A percentile compares a stretch with the other conserved stretches of the same genome.
Evolutionary conservation across 73 alveolate species (phyloP).

Genomic region (Paramecium pentaurelia): DNA sequence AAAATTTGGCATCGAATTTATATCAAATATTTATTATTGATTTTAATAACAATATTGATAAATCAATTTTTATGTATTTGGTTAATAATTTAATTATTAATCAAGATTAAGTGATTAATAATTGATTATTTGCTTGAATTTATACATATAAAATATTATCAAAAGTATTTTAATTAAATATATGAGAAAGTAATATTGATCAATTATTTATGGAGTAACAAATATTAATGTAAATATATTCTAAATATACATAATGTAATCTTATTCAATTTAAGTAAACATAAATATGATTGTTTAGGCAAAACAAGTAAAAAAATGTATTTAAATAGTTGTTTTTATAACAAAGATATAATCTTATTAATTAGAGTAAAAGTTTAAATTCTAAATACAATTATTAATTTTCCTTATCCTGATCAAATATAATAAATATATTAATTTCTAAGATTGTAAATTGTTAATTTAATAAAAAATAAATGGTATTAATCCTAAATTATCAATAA

Average conservation of each 20-base stretch:
- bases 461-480: neutral
- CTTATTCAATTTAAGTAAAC: neutral
- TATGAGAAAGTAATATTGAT: neutral
- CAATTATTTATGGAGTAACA: neutral
- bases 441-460: neutral
- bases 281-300: neutral
- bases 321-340: neutral
- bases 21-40: neutral
- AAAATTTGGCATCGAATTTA: neutral
- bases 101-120: neutral
- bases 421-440: neutral
- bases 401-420: neutral
- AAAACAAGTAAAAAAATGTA: neutral
- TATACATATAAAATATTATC: neutral
- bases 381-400: neutral
- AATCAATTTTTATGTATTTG: neutral
- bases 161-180: neutral
- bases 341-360: neutral
- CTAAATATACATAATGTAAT: neutral
- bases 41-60: neutral
- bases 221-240: neutral
- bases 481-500: neutral
- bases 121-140: neutral
- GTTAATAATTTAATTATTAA: neutral
- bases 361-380: neutral